Conservation (phyloP, 805 yeast species). For the Ogataea allantospora region DNA sequence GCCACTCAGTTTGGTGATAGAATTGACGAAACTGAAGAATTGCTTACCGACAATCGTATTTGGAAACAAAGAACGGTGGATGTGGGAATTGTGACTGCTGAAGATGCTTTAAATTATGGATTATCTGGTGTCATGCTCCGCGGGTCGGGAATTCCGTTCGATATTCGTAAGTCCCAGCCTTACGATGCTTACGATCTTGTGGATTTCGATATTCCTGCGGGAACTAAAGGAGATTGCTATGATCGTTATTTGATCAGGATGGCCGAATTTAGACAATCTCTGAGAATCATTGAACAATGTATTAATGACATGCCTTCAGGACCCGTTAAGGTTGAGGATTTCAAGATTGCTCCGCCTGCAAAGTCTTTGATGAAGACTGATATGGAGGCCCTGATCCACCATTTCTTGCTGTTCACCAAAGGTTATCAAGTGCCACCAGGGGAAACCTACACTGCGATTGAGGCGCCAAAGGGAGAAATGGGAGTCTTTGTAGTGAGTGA, state of each 20-base stretch:
- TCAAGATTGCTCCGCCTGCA: conserved; percentile 80
- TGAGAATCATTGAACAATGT: conserved; percentile 87
- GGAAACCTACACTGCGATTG: conserved; percentile 87
- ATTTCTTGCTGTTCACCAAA: conserved; percentile 82
- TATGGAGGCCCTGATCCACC: conserved; percentile 90
- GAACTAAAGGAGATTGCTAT: conserved; percentile 85
- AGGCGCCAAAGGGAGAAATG: conserved; percentile 96
- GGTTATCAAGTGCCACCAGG: conserved; percentile 89
- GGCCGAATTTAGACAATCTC: conserved; percentile 90
- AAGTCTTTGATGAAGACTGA: conserved; percentile 82
- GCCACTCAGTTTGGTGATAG: conserved; percentile 94
- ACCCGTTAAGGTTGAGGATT: conserved; percentile 87
- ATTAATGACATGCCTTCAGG: conserved; percentile 90
- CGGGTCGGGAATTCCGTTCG: conserved; percentile 87
- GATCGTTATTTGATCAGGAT: conserved; percentile 86
- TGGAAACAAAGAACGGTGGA: conserved; percentile 86
- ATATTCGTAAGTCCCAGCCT: conserved; percentile 81
- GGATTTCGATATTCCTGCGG: conserved; percentile 86
- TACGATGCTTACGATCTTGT: conserved; percentile 86
- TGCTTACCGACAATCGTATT: conserved; percentile 85
- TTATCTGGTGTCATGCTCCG: conserved; percentile 87
- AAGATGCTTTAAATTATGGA: conserved; percentile 79
- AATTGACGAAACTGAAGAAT: conserved; percentile 85
- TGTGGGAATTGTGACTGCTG: conserved; percentile 79
- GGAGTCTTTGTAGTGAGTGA: conserved; percentile 86